Conservation (phyloP, 2,329 filamentous ascomycete genomes). For the Exophiala sp. region DNA sequence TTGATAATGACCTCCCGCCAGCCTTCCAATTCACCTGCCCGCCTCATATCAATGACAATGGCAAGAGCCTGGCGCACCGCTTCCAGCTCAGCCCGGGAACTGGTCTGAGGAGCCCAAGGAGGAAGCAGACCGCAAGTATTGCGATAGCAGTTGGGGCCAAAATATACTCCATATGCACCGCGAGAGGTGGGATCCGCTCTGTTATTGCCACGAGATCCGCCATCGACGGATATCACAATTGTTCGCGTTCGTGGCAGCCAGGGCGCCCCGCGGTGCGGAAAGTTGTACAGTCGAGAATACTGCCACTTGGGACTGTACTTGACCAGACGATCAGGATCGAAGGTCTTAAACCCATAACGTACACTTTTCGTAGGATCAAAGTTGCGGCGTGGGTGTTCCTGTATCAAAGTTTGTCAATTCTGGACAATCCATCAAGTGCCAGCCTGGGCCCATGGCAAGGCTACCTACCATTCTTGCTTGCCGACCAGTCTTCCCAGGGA, state of each 20-base stretch:
- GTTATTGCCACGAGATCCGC: conserved; percentile 23
- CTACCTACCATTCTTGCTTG: too few species aligned
- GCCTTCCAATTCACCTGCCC: conserved; percentile 20
- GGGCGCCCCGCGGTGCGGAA: conserved; percentile 19
- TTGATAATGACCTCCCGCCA: conserved; percentile 47
- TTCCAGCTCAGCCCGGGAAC: conserved; percentile 52
- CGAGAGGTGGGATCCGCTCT: conserved; percentile 15
- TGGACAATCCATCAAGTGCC: too few species aligned
- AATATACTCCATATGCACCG: conserved; percentile 23
- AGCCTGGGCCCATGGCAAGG: too few species aligned
- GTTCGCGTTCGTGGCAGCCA: conserved; percentile 24
- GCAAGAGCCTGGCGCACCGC: conserved; percentile 48
- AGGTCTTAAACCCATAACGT: conserved; percentile 25
- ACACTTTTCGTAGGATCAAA: conserved; percentile 24
- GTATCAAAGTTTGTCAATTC: neutral
- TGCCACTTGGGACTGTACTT: conserved; percentile 27
- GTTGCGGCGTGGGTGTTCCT: conserved; percentile 25
- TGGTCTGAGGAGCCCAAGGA: conserved; percentile 37
- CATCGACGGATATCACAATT: conserved; percentile 24
- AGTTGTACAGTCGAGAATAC: conserved; percentile 22
- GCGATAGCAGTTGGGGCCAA: conserved; percentile 21
- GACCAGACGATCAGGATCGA: conserved; percentile 23
- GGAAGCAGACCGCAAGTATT: conserved; percentile 19
- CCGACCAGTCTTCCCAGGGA: too few species aligned
- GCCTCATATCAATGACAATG: conserved; percentile 17